Evolutionary conservation across 2,329 filamentous ascomycete genomes (phyloP), one percentile per base, ranked within the genome.

Genomic region (Aspergillus calidoustus): DNA sequence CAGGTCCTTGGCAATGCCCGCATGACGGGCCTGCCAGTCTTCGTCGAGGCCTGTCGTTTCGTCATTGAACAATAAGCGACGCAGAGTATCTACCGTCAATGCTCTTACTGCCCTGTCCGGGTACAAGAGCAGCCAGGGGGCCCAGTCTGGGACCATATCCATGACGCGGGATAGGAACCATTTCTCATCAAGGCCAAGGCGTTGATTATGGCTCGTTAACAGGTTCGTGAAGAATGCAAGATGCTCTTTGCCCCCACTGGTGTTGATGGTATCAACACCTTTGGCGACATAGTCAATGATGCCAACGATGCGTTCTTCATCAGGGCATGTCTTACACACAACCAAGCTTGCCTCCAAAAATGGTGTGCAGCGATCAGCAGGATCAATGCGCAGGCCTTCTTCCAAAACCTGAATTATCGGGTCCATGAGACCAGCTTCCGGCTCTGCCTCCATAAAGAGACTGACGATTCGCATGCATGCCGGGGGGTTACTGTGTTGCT

Each of bases 281-380:
- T 79, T 77, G 38, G 82, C 76, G 54, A 78, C 74, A 48, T 76
- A 77, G 49, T 77, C 74, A 47, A 81, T 74, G 44, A 83, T 64
- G 25, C 70, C 68, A 25, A 74, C 55, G 43, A 82, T 72, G 41
- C 75, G 72, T n/a, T 72, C 69, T 43, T 75, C 71, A 31, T 76
- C 72, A 8, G 74, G 72, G 48, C 76, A 74, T 56, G 68, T 68
- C 53, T 77, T 71, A 63, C 87, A 83, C 68, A 88, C 90, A 0
- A 80, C 72, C 34, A 82, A 70, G 3, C 85, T 84, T 17, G 82
- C 84, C n/a, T 84, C 82, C 19, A 91, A 78, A 68, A 83, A 90
- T 1, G 87, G 83, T 17, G 81, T 79, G 34, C 79, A 78, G 19
- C 83, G 77, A 8, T 79, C 72, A 3, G 79, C 77, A 3, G 83